Conservation (phyloP, 2,329 filamentous ascomycete genomes). For the Davidsoniella virescens region DNA sequence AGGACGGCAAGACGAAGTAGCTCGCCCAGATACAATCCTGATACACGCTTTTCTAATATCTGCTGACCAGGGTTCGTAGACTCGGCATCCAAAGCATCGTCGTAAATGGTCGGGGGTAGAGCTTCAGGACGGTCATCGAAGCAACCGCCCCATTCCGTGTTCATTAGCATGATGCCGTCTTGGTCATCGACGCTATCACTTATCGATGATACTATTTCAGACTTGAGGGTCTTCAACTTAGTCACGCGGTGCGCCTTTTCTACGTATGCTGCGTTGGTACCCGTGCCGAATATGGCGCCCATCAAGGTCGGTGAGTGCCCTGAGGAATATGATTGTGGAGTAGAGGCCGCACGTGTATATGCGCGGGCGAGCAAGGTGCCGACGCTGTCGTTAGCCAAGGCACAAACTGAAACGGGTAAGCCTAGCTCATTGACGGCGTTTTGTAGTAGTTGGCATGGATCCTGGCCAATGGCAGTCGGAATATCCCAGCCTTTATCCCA, state of each 20-base stretch:
- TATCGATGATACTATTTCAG: not conserved
- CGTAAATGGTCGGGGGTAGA: slow-evolving; percentile 54
- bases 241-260: slow-evolving; percentile 52
- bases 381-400: slow-evolving; percentile 66
- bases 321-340: too few relatives aligned
- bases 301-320: slow-evolving; percentile 38
- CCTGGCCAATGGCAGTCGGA: slow-evolving; percentile 55
- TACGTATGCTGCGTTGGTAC: slow-evolving; percentile 67
- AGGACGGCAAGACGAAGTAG: slow-evolving; percentile 51
- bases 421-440: slow-evolving; percentile 51
- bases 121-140: slow-evolving; percentile 58
- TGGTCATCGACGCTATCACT: slow-evolving; percentile 35
- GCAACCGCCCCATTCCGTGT: slow-evolving; percentile 60
- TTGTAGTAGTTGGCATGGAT: slow-evolving; percentile 58
- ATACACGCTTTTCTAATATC: slow-evolving; percentile 73
- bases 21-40: slow-evolving; percentile 67
- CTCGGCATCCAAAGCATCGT: slow-evolving; percentile 46
- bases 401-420: slow-evolving; percentile 55
- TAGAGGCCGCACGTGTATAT: slow-evolving; percentile 42
- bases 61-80: slow-evolving; percentile 61
- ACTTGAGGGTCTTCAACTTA: slow-evolving; percentile 27
- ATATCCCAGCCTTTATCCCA: slow-evolving; percentile 77
- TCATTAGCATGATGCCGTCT: slow-evolving; percentile 61
- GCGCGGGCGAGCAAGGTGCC: slow-evolving; percentile 66
- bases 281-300: slow-evolving; percentile 67